These are phyloP conservation scores for Chaetomiaceae sp. DNA, from an alignment of 2,329 filamentous ascomycete genomes.

Conservation along the genomic window DNA sequence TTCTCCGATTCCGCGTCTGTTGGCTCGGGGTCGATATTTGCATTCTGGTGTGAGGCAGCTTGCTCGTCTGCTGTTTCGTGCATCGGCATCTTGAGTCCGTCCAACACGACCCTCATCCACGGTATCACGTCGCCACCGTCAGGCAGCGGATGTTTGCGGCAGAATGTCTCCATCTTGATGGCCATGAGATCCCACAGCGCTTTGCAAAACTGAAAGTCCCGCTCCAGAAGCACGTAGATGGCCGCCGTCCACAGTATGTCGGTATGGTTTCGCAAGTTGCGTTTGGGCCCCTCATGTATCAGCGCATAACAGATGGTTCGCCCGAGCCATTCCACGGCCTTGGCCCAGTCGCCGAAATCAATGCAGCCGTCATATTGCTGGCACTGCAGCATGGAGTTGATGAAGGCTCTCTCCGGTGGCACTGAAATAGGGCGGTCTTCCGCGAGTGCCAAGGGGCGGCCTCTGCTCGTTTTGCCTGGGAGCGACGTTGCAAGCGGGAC, in stretches of 20 bases:
- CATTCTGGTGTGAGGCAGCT: too few relatives aligned
- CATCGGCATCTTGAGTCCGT: background rate
- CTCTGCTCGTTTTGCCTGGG: too few relatives aligned
- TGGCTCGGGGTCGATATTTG: too few relatives aligned
- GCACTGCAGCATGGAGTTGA: background rate
- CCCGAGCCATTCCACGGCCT: background rate
- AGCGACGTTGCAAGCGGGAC: too few relatives aligned
- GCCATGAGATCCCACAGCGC: slow-evolving; percentile 7
- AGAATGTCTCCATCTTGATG: background rate
- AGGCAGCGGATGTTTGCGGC: background rate
- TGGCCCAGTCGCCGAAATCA: background rate
- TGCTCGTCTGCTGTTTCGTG: too few relatives aligned
- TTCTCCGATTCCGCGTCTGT: too few relatives aligned
- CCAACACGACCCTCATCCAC: background rate
- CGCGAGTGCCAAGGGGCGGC: too few relatives aligned
- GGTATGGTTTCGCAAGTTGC: too few relatives aligned
- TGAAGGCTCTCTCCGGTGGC: background rate
- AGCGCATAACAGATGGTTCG: background rate
- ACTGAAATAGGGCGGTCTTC: too few relatives aligned
- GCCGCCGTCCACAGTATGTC: slow-evolving; percentile 1
- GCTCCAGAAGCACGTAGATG: background rate
- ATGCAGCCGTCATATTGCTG: slow-evolving; percentile 1
- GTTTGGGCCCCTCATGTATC: too few relatives aligned
- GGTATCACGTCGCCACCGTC: background rate
- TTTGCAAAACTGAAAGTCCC: slow-evolving; percentile 1